Base-by-base conservation (phyloP, 2,329 filamentous ascomycete genomes). In the Pestalotiopsis fici region DNA sequence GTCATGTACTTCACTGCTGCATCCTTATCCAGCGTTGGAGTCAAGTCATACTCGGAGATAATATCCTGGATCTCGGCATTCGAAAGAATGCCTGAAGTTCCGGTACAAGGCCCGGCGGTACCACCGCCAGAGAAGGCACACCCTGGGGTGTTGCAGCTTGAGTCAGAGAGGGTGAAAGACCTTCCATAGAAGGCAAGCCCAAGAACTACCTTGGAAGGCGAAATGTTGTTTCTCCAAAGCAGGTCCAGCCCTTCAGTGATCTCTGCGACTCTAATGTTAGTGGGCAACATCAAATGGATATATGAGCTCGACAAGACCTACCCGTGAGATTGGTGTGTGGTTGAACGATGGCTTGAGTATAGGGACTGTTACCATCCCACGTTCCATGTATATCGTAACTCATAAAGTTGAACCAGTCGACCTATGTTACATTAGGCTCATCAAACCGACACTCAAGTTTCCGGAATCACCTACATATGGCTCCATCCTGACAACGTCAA, bases 301-400 rank as follows among this genome's bases (percentile, higher is more conserved):
- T 35, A 35, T 35, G 1, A 70, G 37, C 9, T 81, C 73, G 21
- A 85, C 39, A 43, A n/a, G 13, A 43, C 39, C 18, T 84, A 69
- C 85, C 82, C 3, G 82, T 82, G 1, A 85, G 65, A 69, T 85
- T 83, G 0, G 83, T 83, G 65, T 85, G 82, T 31, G 7, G 2
- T n/a, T n/a, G 23, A 11, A 59, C 27, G 9, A n/a, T 12, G 25
- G 27, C 27, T 27, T 28, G 11, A 31, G 28, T 28, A 28, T 57
- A 57, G n/a, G 60, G 77, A 68, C 59, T 75, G 0, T 71, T 50
- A 1, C 65, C n/a, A 67, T 83, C 81, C 80, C 78, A 83, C 1
- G 74, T 64, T 0, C 83, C 82, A 67, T 84, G 74, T 11, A 79
- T 69, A 66, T 85, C 82, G 47, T 84, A 85, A 0, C 75, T 73